Base-by-base conservation (phyloP, 768 basidiomycete species). In the Leucocoprinus birnbaumii region DNA sequence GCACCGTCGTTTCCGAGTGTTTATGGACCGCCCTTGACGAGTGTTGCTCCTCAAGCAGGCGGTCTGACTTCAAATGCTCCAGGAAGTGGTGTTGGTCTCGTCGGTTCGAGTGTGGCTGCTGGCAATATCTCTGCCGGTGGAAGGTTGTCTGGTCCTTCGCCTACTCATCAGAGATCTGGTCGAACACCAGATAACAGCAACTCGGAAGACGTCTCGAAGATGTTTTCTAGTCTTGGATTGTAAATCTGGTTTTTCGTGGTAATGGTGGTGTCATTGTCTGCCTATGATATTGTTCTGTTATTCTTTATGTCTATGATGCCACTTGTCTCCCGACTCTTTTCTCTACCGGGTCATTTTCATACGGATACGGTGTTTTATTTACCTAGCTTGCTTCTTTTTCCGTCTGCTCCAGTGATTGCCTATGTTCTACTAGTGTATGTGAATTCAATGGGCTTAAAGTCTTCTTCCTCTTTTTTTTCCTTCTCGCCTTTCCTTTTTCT, bases 1-100 rank as follows among this genome's bases (percentile, higher is more conserved):
- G 86, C 87, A 18, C 90, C 90, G 42, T 86, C 82, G 10, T 93
- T 92, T 73, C 91, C 90, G 13, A 91, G 89, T 61, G 91, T 93
- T 9, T 92, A 92, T 65, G 89, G 83, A 1, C 82, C 86, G 3
- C 80, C 85, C 48, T 70, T 77, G 50, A 73, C 78, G 10, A n/a
- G n/a, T n/a, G 59, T 70, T 22, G 46, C 22, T 10, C 22, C 54
- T 43, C 68, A 38, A 50, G 47, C 50, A 26, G 44, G 25, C 46
- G 53, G 25, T 51, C 27, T 59, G 27, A 45, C 55, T 31, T 40
- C 60, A 26, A 51, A 51, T 43, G 41, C n/a, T n/a, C n/a, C n/a
- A n/a, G n/a, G n/a, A n/a, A n/a, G 27, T 22, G 45, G 42, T 26
- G 50, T 44, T 22, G 51, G 43, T 14, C 43, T 42, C 19, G 51